phyloP scores from a whole-genome alignment of 2,329 filamentous ascomycete genomes.

The Hypoxylon sp. region DNA sequence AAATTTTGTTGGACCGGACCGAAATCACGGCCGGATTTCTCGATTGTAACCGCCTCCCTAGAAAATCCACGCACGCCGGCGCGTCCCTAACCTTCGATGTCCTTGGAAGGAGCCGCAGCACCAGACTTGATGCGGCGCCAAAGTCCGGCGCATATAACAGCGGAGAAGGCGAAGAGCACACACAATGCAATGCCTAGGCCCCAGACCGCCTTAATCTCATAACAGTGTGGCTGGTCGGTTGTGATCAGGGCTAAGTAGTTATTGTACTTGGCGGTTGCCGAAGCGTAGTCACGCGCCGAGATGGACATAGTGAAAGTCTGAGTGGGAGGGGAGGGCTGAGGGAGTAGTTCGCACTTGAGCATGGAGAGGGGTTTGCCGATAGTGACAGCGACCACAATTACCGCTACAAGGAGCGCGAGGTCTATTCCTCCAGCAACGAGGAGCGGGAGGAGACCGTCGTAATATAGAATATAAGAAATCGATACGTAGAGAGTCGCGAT shows the following conservation, averaged over 20 bases:
- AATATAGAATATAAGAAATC: constrained; percentile 86
- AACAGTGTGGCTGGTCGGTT: constrained; percentile 75
- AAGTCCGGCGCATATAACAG: constrained; percentile 70
- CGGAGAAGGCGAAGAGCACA: constrained; percentile 77
- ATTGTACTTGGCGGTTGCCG: constrained; percentile 48
- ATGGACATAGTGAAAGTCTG: constrained; percentile 56
- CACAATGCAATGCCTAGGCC: constrained; percentile 85
- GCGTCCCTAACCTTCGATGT: constrained; percentile 66
- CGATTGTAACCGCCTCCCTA: constrained; percentile 13
- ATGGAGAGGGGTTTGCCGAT: constrained; percentile 86
- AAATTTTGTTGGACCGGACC: constrained; percentile 44
- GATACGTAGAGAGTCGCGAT: constrained; percentile 84
- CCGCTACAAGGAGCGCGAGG: constrained; percentile 78
- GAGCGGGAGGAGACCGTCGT: constrained; percentile 81
- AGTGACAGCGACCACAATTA: constrained; percentile 82
- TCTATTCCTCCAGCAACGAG: constrained; percentile 78
- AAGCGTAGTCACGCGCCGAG: constrained; percentile 46
- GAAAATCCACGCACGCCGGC: constrained; percentile 59
- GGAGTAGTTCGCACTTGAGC: constrained; percentile 76
- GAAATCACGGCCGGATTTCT: constrained; percentile 33
- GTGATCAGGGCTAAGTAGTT: constrained; percentile 66
- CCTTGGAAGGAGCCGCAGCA: constrained; percentile 59
- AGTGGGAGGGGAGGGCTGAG: constrained; percentile 56
- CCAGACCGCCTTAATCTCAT: constrained; percentile 90
- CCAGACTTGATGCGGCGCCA: constrained; percentile 71